Evolutionary conservation across 1,284 basidiomycete genomes (phyloP).

Genomic region (Naganishia albida): DNA sequence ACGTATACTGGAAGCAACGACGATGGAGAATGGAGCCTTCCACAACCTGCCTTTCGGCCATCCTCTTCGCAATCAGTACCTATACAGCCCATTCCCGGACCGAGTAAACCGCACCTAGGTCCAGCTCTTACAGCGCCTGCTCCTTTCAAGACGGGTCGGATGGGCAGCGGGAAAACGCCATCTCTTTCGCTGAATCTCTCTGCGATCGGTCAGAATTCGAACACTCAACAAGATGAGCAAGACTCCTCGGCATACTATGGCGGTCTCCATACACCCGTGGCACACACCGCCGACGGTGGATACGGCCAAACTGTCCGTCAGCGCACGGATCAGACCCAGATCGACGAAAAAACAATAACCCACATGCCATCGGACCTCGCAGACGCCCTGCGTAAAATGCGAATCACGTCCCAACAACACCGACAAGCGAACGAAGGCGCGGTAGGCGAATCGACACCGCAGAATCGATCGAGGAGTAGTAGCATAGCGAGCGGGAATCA

Average conservation of each 20-base stretch:
- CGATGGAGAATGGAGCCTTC: slow-evolving; percentile 13
- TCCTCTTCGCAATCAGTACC: slow-evolving; percentile 20
- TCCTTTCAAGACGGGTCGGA: slow-evolving; percentile 22
- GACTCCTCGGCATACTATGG: slow-evolving; percentile 23
- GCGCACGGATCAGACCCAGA: slow-evolving; percentile 18
- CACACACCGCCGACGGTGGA: slow-evolving; percentile 15
- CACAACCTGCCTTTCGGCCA: slow-evolving; percentile 5
- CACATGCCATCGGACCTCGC: slow-evolving; percentile 49
- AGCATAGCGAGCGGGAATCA: slow-evolving; percentile 32
- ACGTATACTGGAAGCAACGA: slow-evolving; percentile 9
- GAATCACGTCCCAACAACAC: slow-evolving; percentile 6
- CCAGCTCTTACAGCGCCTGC: slow-evolving; percentile 22
- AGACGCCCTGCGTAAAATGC: slow-evolving; percentile 34
- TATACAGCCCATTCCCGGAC: slow-evolving; percentile 2
- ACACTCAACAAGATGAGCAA: background rate
- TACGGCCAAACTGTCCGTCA: slow-evolving; percentile 17
- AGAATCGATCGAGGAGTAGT: slow-evolving; percentile 22
- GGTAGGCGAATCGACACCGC: slow-evolving; percentile 1
- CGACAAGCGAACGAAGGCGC: slow-evolving; percentile 9
- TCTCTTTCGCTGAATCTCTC: slow-evolving; percentile 21
- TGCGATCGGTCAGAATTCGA: background rate
- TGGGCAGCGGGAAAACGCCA: background rate
- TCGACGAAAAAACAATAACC: slow-evolving; percentile 34
- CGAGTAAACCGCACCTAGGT: slow-evolving; percentile 17
- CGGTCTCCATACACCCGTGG: slow-evolving; percentile 26